Base-by-base conservation (phyloP, 352 stramenopile species). In the Pythium apleroticum region DNA sequence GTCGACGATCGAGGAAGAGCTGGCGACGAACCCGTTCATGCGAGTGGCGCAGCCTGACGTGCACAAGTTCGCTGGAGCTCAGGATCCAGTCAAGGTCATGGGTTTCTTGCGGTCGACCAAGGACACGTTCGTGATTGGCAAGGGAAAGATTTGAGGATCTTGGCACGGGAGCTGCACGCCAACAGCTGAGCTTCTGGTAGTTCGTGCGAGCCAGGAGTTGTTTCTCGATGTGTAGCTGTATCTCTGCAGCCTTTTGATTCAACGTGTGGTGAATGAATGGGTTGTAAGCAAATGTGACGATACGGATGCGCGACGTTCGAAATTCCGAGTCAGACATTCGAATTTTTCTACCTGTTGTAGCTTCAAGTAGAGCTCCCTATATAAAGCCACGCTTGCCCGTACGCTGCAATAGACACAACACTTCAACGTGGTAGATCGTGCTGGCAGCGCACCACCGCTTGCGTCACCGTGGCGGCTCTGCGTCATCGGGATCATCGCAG, bases 21-120 rank as follows among this genome's bases (percentile, higher is more conserved):
- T 92, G 43, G 76, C 52, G 20, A 93, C 80, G 7, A 95, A 95
- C 57, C 86, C 86, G 50, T 95, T 95, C 71, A 90, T 95, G 86
- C 79, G 86, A 6, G 78, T 95, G 27, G 30, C 64, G 31, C 48
- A 84, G 50, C 45, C 52, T 6, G 66, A 57, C 7, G 81, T 95
- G 49, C 82, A 88, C 58, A 66, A 65, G 53, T 91, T 89, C 61
- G 78, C 79, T 0, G 63, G 71, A 5, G 65, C 61, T 0, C 64
- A 69, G 20, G 81, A 91, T 24, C 69, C 75, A 0, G 72, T 86
- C 7, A 66, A 74, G 3, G 86, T 93, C 35, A 91, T 93, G 82
- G 60, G 71, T 8, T 25, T 72, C 2, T 56, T 93, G 52, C 79
- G 86, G 45, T 54, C 70, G 24, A 67, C 69, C 45, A 95, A 95